These are phyloP conservation scores for Powellomyces hirtus DNA, from an alignment of 192 early-diverging fungal genomes.

Conservation along the genomic window DNA sequence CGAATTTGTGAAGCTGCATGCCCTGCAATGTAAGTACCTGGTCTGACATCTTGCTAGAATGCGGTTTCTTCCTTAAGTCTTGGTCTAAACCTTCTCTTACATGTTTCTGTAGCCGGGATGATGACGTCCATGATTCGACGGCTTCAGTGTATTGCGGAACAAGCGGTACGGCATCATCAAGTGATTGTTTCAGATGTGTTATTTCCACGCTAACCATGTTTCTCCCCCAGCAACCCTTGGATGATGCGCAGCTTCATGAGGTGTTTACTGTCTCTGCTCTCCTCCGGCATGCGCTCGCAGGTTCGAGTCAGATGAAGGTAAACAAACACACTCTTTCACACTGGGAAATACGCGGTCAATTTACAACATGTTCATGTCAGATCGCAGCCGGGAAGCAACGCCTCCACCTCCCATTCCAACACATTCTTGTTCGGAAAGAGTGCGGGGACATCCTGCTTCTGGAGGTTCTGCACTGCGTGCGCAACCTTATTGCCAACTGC, in stretches of 20 bases:
- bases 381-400: background rate
- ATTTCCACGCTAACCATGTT: background rate
- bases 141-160: background rate
- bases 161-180: background rate
- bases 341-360: background rate
- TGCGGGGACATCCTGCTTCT: slow-evolving; percentile 10
- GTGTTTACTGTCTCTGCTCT: slow-evolving; percentile 21
- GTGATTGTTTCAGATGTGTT: background rate
- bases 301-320: slow-evolving; percentile 31
- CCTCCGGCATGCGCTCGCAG: slow-evolving; percentile 33
- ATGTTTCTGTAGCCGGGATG: background rate
- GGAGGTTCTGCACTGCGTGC: slow-evolving; percentile 33
- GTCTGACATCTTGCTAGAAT: background rate
- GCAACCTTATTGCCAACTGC: slow-evolving; percentile 33
- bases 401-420: background rate
- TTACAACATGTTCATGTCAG: background rate
- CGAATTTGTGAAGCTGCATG: slow-evolving; percentile 21
- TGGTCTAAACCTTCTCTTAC: background rate
- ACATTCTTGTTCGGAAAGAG: slow-evolving; percentile 9
- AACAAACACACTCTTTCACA: background rate
- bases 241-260: slow-evolving; percentile 15
- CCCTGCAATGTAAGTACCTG: slow-evolving; percentile 15
- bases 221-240: slow-evolving; percentile 4
- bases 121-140: background rate
- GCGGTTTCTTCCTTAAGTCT: background rate